Percentiles rank a stretch among this genome's conserved stretches.
phyloP scores from a whole-genome alignment of 352 stramenopile genomes.

The Phytophthora constricta region DNA sequence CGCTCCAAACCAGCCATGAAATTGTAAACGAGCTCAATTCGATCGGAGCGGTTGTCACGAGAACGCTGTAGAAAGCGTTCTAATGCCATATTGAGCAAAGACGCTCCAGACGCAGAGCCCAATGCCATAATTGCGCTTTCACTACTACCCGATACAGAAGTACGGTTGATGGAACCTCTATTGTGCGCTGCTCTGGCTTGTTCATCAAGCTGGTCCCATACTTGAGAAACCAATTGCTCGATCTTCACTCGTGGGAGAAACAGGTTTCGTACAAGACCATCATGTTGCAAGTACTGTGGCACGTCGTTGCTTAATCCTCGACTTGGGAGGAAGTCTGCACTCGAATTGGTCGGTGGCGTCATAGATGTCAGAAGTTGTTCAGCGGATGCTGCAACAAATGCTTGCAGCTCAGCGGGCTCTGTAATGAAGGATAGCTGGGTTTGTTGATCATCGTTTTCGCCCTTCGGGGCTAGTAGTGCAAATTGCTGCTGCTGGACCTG shows the following conservation, averaged over 20 bases:
- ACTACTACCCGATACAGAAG: not conserved
- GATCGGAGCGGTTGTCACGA: constrained; percentile 38
- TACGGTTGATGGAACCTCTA: not conserved
- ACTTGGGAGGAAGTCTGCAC: constrained; percentile 49
- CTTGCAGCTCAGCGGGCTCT: constrained; percentile 44
- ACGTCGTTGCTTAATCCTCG: constrained; percentile 41
- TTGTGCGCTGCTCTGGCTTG: constrained; percentile 49
- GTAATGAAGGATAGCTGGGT: constrained; percentile 52
- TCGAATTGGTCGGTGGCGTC: not conserved
- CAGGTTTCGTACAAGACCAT: constrained; percentile 68
- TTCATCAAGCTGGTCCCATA: constrained; percentile 73
- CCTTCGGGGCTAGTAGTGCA: constrained; percentile 14
- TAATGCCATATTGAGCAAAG: constrained; percentile 44
- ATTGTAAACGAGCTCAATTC: constrained; percentile 73
- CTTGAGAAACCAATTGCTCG: constrained; percentile 54
- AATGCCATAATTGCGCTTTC: constrained; percentile 6
- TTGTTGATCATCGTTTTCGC: not conserved
- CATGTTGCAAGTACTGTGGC: constrained; percentile 63
- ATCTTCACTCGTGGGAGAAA: constrained; percentile 50
- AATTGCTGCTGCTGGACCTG: constrained; percentile 33
- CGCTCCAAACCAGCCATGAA: constrained; percentile 50
- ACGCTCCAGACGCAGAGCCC: not conserved
- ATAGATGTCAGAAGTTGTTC: constrained; percentile 7
- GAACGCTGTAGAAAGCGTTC: constrained; percentile 46
- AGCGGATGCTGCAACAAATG: constrained; percentile 6